phyloP scores from a whole-genome alignment of 1,284 basidiomycete genomes.

The Ceratobasidium sp. region DNA sequence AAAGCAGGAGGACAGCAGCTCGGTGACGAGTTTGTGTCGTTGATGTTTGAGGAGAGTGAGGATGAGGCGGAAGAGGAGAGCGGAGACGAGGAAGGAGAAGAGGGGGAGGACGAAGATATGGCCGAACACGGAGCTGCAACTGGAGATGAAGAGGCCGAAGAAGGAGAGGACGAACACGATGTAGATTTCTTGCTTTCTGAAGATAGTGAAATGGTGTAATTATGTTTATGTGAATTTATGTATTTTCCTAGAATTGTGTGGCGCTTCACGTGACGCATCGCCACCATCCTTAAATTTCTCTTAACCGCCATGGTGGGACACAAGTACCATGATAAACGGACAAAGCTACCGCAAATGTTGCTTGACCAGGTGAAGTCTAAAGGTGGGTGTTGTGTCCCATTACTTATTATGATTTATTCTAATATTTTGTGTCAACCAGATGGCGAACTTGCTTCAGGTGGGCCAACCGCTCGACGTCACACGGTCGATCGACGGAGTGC shows the following conservation, averaged over 20 bases:
- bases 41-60: slow-evolving; percentile 82
- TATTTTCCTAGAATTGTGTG: slow-evolving; percentile 1
- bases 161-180: slow-evolving; percentile 42
- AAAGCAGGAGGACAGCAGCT: slow-evolving; percentile 59
- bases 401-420: neutral
- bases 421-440: neutral
- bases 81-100: slow-evolving; percentile 58
- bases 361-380: slow-evolving; percentile 34
- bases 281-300: slow-evolving; percentile 16
- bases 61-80: slow-evolving; percentile 66
- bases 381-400: slow-evolving; percentile 2
- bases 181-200: slow-evolving; percentile 36
- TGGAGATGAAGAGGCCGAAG: slow-evolving; percentile 45
- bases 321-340: slow-evolving; percentile 35
- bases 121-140: slow-evolving; percentile 21
- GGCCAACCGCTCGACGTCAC: slow-evolving; percentile 2
- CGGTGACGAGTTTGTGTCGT: slow-evolving; percentile 86
- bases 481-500: slow-evolving; percentile 17
- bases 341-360: slow-evolving; percentile 30
- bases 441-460: slow-evolving; percentile 31
- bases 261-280: slow-evolving; percentile 26
- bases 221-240: slow-evolving; percentile 30
- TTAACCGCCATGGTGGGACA: slow-evolving; percentile 15
- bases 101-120: slow-evolving; percentile 61
- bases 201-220: slow-evolving; percentile 44